Conservation (phyloP, 192 early-diverging fungal species). For the Coemansia javaensis region DNA sequence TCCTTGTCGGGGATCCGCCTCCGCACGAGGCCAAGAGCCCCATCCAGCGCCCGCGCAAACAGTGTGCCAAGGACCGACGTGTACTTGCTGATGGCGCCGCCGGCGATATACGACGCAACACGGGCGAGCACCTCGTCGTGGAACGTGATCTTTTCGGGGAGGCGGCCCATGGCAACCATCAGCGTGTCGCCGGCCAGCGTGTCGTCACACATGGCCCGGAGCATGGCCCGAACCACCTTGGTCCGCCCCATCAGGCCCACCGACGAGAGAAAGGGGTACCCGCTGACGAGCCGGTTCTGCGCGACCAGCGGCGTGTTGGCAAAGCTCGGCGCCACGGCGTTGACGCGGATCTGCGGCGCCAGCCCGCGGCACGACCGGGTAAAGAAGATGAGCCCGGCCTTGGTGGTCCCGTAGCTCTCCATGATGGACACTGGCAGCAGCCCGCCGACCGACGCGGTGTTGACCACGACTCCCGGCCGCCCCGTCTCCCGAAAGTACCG, state of each 20-base stretch:
- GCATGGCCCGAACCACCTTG: slow-evolving; percentile 56
- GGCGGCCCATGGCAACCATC: slow-evolving; percentile 36
- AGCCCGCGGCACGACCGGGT: slow-evolving; percentile 45
- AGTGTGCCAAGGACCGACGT: slow-evolving; percentile 6
- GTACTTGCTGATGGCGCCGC: slow-evolving; percentile 24
- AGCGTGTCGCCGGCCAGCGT: slow-evolving; percentile 51
- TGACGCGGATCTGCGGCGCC: slow-evolving; percentile 54
- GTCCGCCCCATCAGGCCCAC: slow-evolving; percentile 35
- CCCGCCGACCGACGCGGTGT: slow-evolving; percentile 71
- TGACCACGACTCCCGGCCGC: slow-evolving; percentile 60
- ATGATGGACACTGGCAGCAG: slow-evolving; percentile 52
- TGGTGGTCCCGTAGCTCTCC: slow-evolving; percentile 73
- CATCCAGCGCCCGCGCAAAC: slow-evolving; percentile 10
- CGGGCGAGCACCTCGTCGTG: slow-evolving; percentile 24
- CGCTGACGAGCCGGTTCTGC: slow-evolving; percentile 22
- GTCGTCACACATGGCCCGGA: slow-evolving; percentile 55
- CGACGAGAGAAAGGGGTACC: slow-evolving; percentile 25
- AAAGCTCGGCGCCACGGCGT: slow-evolving; percentile 61
- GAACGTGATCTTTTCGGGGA: slow-evolving; percentile 16
- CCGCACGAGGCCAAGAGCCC: slow-evolving; percentile 14
- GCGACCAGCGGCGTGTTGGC: slow-evolving; percentile 53
- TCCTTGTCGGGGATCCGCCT: neutral
- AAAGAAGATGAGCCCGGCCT: slow-evolving; percentile 68
- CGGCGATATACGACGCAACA: slow-evolving; percentile 32
- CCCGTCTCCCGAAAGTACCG: slow-evolving; percentile 51